phyloP scores from a whole-genome alignment of 1,284 basidiomycete genomes.

The Ustilago nuda region DNA sequence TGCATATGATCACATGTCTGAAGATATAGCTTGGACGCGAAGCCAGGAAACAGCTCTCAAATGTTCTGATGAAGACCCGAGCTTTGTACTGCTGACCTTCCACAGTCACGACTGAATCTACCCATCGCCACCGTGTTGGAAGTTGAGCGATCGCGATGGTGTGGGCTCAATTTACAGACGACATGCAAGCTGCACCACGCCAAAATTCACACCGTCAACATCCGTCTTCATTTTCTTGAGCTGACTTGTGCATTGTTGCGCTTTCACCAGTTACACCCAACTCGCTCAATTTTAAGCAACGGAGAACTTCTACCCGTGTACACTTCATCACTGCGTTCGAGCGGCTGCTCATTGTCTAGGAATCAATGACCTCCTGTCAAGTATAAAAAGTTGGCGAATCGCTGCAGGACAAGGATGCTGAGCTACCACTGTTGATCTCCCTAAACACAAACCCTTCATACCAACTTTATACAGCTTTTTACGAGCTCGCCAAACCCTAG shows the following conservation, averaged over 20 bases:
- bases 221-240: not conserved
- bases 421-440: not conserved
- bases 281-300: not conserved
- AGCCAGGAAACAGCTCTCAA: too few relatives aligned
- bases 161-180: too few relatives aligned
- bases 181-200: not conserved
- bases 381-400: not conserved
- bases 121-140: too few relatives aligned
- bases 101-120: too few relatives aligned
- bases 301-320: not conserved
- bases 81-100: too few relatives aligned
- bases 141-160: too few relatives aligned
- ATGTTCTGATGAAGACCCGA: too few relatives aligned
- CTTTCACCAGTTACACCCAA: not conserved
- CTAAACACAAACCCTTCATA: not conserved
- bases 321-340: not conserved
- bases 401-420: not conserved
- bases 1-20: too few relatives aligned
- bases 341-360: not conserved
- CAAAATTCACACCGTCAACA: not conserved
- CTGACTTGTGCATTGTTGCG: not conserved
- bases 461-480: not conserved
- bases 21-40: too few relatives aligned
- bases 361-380: not conserved
- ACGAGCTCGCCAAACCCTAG: too few relatives aligned